Conservation (phyloP, 2,329 filamentous ascomycete genomes). For the Botrytis tulipae region DNA sequence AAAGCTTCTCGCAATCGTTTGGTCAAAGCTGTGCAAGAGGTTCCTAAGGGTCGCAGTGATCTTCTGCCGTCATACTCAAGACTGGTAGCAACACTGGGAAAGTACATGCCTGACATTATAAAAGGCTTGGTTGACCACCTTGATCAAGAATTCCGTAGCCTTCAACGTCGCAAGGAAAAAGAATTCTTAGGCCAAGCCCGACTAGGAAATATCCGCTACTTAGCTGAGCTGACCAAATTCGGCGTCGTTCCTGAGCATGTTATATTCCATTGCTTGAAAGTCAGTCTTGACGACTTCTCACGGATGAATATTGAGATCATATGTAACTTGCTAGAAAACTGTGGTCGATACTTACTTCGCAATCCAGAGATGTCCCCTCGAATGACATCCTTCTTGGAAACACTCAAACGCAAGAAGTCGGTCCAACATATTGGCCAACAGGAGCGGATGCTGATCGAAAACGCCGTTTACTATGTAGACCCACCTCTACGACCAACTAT, state of each 20-base stretch:
- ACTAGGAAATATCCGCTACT: constrained; percentile 92
- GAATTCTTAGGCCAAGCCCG: constrained; percentile 94
- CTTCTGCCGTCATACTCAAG: constrained; percentile 89
- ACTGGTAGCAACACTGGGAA: constrained; percentile 86
- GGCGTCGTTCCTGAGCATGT: constrained; percentile 97
- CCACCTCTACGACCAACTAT: constrained; percentile 91
- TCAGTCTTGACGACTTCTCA: constrained; percentile 95
- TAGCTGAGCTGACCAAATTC: constrained; percentile 96
- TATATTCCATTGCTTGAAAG: constrained; percentile 97
- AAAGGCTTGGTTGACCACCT: constrained; percentile 89
- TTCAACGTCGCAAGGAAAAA: constrained; percentile 95
- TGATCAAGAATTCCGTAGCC: constrained; percentile 93
- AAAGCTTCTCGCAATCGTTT: constrained; percentile 95
- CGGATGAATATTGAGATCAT: constrained; percentile 99
- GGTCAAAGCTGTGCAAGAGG: constrained; percentile 88
- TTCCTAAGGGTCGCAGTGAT: constrained; percentile 91
- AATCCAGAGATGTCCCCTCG: constrained; percentile 90
- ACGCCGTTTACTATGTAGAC: constrained; percentile 96
- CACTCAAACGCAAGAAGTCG: constrained; percentile 90
- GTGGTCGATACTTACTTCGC: constrained; percentile 87
- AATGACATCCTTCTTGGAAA: constrained; percentile 93
- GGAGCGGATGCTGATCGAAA: constrained; percentile 97
- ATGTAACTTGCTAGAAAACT: constrained; percentile 92
- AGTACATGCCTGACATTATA: constrained; percentile 91
- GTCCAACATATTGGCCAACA: constrained; percentile 94